These are phyloP conservation scores for Leucoagaricus sp. DNA, from an alignment of 1,284 basidiomycete species.

Conservation along the genomic window DNA sequence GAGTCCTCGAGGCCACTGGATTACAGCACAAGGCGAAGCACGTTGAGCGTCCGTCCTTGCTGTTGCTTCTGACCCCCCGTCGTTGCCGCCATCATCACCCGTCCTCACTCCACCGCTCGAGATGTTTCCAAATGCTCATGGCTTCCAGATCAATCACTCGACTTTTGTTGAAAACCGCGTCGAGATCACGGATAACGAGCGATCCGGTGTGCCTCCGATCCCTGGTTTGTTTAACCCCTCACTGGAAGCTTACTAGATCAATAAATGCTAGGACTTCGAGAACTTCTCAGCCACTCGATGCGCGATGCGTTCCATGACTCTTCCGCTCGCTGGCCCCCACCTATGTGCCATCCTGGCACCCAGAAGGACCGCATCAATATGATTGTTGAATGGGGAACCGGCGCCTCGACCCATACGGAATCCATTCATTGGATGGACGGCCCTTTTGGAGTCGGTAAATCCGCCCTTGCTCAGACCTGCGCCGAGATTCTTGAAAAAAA, in stretches of 20 bases:
- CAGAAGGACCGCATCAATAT: not conserved
- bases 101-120: too few relatives aligned
- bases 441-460: constrained; percentile 16
- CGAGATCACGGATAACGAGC: too few relatives aligned
- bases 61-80: too few relatives aligned
- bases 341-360: not conserved
- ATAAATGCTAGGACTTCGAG: too few relatives aligned
- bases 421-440: constrained; percentile 4
- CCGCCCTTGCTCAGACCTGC: constrained; percentile 23
- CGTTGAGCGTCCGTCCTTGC: too few relatives aligned
- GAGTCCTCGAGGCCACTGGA: too few relatives aligned
- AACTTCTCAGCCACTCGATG: not conserved
- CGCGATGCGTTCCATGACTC: constrained; percentile 21
- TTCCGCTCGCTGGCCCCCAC: not conserved
- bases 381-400: not conserved
- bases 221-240: not conserved
- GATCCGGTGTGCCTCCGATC: too few relatives aligned
- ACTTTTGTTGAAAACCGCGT: not conserved
- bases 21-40: too few relatives aligned
- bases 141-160: not conserved
- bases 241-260: not conserved
- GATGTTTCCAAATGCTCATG: too few relatives aligned
- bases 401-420: not conserved
- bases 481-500: constrained; percentile 17
- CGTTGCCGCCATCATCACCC: too few relatives aligned